phyloP scores from a whole-genome alignment of 495 filamentous ascomycete species.

The Gamarada debralockiae region DNA sequence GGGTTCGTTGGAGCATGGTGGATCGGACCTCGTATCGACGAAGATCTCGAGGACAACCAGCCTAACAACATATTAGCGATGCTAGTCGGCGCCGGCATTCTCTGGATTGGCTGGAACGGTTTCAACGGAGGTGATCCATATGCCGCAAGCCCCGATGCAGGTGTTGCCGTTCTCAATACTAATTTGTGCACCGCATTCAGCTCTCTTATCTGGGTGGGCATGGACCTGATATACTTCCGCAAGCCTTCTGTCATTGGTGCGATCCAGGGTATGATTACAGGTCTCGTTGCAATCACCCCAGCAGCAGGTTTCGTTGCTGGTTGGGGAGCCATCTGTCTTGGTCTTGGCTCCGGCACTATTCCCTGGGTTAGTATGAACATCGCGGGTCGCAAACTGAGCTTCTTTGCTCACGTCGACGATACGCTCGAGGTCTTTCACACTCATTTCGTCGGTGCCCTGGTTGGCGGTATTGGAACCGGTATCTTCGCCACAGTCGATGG shows the following conservation, averaged over 20 bases:
- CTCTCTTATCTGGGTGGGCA: constrained; percentile 43
- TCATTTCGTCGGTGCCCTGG: constrained; percentile 45
- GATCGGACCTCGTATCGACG: constrained; percentile 47
- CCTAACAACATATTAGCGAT: constrained; percentile 50
- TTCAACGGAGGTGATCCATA: constrained; percentile 58
- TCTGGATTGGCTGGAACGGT: constrained; percentile 59
- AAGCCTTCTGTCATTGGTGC: constrained; percentile 51
- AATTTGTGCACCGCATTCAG: constrained; percentile 51
- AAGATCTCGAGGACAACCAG: constrained; percentile 45
- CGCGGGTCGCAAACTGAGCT: constrained; percentile 36
- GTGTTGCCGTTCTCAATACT: constrained; percentile 55
- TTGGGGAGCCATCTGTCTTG: constrained; percentile 52
- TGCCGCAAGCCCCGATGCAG: constrained; percentile 48
- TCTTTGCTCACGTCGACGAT: constrained; percentile 47
- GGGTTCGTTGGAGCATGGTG: constrained; percentile 51
- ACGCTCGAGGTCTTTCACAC: constrained; percentile 51
- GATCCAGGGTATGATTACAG: constrained; percentile 51
- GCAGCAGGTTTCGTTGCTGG: constrained; percentile 52
- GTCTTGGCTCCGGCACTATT: constrained; percentile 43
- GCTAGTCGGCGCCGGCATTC: constrained; percentile 49
- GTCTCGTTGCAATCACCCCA: constrained; percentile 53
- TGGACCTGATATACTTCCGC: constrained; percentile 44
- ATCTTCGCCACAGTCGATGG: constrained; percentile 50
- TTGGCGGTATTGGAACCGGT: constrained; percentile 50
- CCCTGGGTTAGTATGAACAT: constrained; percentile 55